phyloP scores from a whole-genome alignment of 805 yeast genomes.

The Starmerella floricola region DNA sequence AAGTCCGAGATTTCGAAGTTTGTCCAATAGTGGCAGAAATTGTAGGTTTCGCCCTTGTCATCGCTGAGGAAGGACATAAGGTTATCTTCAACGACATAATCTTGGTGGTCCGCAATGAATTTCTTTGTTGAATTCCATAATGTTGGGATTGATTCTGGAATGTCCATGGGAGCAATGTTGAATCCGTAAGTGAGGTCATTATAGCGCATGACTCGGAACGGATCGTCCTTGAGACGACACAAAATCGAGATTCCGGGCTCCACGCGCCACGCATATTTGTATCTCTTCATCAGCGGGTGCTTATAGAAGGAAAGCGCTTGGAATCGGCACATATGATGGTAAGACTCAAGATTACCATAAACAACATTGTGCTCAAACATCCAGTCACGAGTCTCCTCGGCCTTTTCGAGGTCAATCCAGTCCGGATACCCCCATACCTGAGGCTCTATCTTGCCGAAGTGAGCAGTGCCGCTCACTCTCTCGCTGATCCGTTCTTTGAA shows the following conservation, averaged over 20 bases:
- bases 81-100: slow-evolving; percentile 44
- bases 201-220: slow-evolving; percentile 46
- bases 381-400: slow-evolving; percentile 35
- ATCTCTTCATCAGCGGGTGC: slow-evolving; percentile 45
- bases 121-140: slow-evolving; percentile 48
- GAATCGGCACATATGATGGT: slow-evolving; percentile 73
- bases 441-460: slow-evolving; percentile 48
- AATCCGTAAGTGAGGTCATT: slow-evolving; percentile 54
- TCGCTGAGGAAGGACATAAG: slow-evolving; percentile 58
- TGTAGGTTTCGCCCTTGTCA: slow-evolving; percentile 56
- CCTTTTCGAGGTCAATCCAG: slow-evolving; percentile 45
- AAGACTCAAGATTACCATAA: slow-evolving; percentile 49
- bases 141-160: slow-evolving; percentile 45
- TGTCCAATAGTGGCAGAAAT: slow-evolving; percentile 80
- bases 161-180: slow-evolving; percentile 53
- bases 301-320: slow-evolving; percentile 62
- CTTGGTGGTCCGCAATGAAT: slow-evolving; percentile 36
- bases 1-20: slow-evolving; percentile 74
- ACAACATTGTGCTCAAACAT: slow-evolving; percentile 37
- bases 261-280: slow-evolving; percentile 64
- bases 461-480: slow-evolving; percentile 46
- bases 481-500: slow-evolving; percentile 41
- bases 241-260: slow-evolving; percentile 53
- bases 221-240: slow-evolving; percentile 54
- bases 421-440: slow-evolving; percentile 62